Base-by-base conservation (phyloP, 2,329 filamentous ascomycete genomes). In the Apiospora koreana region DNA sequence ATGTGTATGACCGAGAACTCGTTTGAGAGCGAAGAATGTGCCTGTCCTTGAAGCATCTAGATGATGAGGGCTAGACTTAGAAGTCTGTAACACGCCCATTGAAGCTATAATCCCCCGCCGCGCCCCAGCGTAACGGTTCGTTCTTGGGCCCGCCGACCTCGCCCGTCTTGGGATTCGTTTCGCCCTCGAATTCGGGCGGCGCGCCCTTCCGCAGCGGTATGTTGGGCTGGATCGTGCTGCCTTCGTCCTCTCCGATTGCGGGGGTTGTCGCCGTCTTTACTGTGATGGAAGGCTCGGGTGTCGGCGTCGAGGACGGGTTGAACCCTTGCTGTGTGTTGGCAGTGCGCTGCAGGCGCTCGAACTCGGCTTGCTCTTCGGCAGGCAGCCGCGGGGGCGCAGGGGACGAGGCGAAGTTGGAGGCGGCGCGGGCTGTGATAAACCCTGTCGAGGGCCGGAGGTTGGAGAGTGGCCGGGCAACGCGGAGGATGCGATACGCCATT, bases 101-200 rank as follows among this genome's bases (percentile, higher is more conserved):
- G 81, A 93, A 99, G 80, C 94, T 98, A 92, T 95, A 99, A 76
- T 92, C 89, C 0, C 93, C 91, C 0, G 77, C 79, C 23, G 87
- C 85, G 0, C 94, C 94, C 95, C 95, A 98, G 76, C 95, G 85
- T 79, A 98, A 79, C 68, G 96, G 96, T 82, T 99, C 95, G 79
- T 97, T 98, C 90, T 98, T 99, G 7, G 96, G 96, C 0, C 96
- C 96, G 7, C 96, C 96, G 14, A 98, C 90, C 86, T 99, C 96
- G 31, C 96, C 96, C 1, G 96, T 99, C 85, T 92, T 92, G 2
- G 96, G 96, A 81, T 99, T 98, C 69, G 86, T 87, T 69, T 98
- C 95, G 71, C 96, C 96, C 75, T 95, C 91, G 77, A 99, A 99
- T 83, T 98, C 95, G 1, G 96, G 95, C 77, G 91, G 88, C 58